phyloP scores from a whole-genome alignment of 768 basidiomycete genomes.

The Serendipita sp. region DNA sequence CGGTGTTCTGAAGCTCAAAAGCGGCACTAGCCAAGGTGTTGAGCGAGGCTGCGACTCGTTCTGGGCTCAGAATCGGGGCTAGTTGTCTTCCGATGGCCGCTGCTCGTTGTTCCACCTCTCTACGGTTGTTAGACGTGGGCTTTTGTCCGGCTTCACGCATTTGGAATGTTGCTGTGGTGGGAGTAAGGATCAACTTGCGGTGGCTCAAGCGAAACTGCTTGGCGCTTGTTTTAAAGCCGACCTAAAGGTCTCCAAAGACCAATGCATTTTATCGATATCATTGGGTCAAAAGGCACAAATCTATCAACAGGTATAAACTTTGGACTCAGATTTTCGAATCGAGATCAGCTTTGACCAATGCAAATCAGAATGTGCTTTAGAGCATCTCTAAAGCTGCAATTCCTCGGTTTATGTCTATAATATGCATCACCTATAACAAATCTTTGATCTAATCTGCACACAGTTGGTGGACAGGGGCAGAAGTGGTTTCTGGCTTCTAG shows the following conservation, averaged over 20 bases:
- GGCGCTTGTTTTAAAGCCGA: too few species aligned
- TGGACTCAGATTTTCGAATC: too few species aligned
- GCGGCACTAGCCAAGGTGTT: constrained; percentile 1
- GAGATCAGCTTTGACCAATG: too few species aligned
- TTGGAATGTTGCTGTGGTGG: too few species aligned
- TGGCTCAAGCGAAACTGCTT: too few species aligned
- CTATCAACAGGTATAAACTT: too few species aligned
- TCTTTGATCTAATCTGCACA: constrained; percentile 53
- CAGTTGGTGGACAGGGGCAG: constrained; percentile 84
- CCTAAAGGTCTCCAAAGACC: too few species aligned
- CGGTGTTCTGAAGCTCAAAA: neutral
- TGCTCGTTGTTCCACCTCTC: constrained; percentile 1
- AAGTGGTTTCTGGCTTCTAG: constrained; percentile 74
- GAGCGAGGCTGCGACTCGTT: neutral
- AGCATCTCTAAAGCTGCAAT: constrained; percentile 87
- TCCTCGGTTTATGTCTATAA: neutral
- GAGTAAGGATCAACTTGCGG: too few species aligned
- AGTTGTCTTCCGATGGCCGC: neutral
- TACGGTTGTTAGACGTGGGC: neutral
- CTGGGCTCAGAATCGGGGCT: neutral
- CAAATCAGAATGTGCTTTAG: constrained; percentile 91
- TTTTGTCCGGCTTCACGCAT: too few species aligned
- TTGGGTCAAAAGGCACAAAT: too few species aligned
- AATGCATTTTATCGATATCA: too few species aligned
- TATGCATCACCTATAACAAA: neutral